Percentiles rank a stretch among this genome's conserved stretches.
These are phyloP conservation scores for Coelastrella sp. DNA, from an alignment of 139 green algal species.

Conservation along the genomic window DNA sequence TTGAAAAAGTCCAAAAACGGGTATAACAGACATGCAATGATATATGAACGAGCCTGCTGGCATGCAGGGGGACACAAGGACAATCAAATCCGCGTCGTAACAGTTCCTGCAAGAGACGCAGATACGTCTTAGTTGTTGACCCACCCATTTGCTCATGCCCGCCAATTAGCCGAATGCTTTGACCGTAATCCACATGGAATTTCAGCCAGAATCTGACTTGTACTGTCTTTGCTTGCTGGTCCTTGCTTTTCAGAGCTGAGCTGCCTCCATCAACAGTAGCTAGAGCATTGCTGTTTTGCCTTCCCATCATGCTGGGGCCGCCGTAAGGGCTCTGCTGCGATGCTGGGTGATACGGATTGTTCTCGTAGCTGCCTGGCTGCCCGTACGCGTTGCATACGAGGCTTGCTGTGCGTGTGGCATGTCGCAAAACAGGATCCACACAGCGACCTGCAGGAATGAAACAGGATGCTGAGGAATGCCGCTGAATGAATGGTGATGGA, in stretches of 20 bases:
- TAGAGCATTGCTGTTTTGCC: slow-evolving; percentile 37
- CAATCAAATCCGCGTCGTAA: no score
- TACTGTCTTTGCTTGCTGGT: slow-evolving; percentile 24
- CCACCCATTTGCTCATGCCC: slow-evolving; percentile 39
- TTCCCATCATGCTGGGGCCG: not conserved
- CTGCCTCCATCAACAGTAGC: not conserved
- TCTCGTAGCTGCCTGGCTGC: slow-evolving; percentile 12
- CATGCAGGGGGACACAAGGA: no score
- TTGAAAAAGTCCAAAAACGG: no score
- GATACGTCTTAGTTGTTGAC: not conserved
- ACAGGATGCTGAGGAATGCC: not conserved
- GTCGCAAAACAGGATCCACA: not conserved
- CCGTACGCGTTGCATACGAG: not conserved
- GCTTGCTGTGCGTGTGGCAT: not conserved
- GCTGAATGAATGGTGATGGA: no score
- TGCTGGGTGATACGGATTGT: not conserved
- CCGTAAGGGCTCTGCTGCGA: not conserved
- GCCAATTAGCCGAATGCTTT: slow-evolving; percentile 48
- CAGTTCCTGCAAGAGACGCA: no score
- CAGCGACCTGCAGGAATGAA: not conserved
- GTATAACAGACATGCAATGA: no score
- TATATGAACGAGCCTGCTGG: no score
- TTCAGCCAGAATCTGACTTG: slow-evolving; percentile 51
- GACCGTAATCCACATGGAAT: slow-evolving; percentile 55
- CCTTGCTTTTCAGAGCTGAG: slow-evolving; percentile 33